Percentiles rank a stretch among this genome's conserved stretches.
Evolutionary conservation across 2,329 filamentous ascomycete species (phyloP).

Genomic region (Sporothrix globosa): DNA sequence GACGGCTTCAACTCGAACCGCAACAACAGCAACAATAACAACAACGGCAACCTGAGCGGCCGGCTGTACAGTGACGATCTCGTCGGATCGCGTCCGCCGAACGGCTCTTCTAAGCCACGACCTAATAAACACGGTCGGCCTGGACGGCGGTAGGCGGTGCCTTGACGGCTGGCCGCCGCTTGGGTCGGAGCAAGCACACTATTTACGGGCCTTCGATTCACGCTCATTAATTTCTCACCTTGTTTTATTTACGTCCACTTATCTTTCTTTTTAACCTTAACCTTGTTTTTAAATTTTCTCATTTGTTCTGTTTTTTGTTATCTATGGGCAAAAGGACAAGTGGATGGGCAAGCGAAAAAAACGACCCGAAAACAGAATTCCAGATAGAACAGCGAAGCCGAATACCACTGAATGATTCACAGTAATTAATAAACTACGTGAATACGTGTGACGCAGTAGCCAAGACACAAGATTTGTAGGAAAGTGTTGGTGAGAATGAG

Average conservation of each 20-base stretch:
- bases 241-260: background rate
- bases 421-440: background rate
- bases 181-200: background rate
- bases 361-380: conserved; percentile 8
- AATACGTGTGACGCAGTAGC: background rate
- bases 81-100: conserved; percentile 29
- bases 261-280: background rate
- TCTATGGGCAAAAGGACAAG: conserved; percentile 14
- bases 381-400: conserved; percentile 14
- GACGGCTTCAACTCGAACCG: conserved; percentile 39
- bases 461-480: background rate
- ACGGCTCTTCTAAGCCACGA: conserved; percentile 14
- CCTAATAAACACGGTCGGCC: conserved; percentile 19
- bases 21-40: conserved; percentile 2
- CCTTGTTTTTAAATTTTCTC: background rate
- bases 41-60: conserved; percentile 35
- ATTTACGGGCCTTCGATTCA: background rate
- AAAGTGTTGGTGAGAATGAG: background rate
- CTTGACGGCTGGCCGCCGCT: background rate
- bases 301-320: background rate
- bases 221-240: background rate
- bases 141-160: conserved; percentile 20
- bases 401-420: conserved; percentile 10
- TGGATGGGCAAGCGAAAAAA: conserved; percentile 14
- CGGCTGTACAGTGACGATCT: conserved; percentile 58